Percentiles rank a stretch among this genome's conserved stretches.
Evolutionary conservation across 2,329 filamentous ascomycete genomes (phyloP).

Genomic region (Alternaria sp.): DNA sequence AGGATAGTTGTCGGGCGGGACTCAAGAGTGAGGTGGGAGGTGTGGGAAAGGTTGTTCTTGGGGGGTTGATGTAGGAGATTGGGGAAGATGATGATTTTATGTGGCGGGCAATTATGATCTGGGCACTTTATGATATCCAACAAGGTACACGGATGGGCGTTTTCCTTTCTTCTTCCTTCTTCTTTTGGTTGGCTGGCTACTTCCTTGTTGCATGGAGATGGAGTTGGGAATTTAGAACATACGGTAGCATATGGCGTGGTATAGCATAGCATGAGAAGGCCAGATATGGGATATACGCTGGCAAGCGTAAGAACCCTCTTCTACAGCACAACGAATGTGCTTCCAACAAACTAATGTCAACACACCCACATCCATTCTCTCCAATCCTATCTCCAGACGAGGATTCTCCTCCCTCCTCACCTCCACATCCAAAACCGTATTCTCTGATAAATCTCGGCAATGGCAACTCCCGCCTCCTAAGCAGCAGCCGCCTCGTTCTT

Average conservation of each 20-base stretch:
- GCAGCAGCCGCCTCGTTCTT: slow-evolving; percentile 60
- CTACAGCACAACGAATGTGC: neutral
- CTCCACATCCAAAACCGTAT: neutral
- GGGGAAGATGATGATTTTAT: neutral
- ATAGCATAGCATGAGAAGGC: neutral
- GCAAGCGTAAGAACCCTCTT: neutral
- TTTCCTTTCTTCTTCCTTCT: neutral
- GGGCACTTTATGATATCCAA: slow-evolving; percentile 9
- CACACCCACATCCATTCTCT: neutral
- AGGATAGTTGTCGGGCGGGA: slow-evolving; percentile 78
- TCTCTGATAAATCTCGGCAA: neutral
- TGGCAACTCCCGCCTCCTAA: neutral
- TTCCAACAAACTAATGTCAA: neutral
- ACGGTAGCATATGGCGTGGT: neutral
- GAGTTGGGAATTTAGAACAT: neutral
- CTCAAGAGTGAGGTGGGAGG: slow-evolving; percentile 83
- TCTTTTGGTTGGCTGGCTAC: neutral
- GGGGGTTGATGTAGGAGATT: slow-evolving; percentile 71
- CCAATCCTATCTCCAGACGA: too few species aligned
- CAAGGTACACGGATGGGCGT: neutral
- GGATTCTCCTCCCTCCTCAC: neutral
- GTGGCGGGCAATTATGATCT: neutral
- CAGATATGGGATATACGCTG: neutral
- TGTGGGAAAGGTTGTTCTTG: slow-evolving; percentile 86
- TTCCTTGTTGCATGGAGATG: neutral